Conservation (phyloP, 2,329 filamentous ascomycete genomes). For the Phyllachora maydis region DNA sequence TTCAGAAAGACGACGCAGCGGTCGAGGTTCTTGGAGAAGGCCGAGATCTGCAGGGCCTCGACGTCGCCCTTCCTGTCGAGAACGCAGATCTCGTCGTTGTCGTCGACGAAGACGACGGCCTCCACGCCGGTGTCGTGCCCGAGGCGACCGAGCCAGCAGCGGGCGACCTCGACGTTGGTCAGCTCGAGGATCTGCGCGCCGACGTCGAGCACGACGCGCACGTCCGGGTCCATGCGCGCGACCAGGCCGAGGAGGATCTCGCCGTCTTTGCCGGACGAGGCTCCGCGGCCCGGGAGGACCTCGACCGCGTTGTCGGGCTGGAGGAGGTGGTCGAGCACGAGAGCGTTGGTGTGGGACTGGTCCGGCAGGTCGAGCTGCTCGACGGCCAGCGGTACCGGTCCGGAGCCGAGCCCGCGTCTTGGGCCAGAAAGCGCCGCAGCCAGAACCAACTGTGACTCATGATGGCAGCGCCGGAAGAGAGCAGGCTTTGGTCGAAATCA, state of each 20-base stretch:
- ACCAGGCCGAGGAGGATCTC: conserved; percentile 23
- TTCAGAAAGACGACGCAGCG: conserved; percentile 47
- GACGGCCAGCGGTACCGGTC: conserved; percentile 34
- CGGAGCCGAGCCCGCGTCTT: too few relatives aligned
- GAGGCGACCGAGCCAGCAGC: conserved; percentile 24
- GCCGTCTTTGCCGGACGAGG: conserved; percentile 11
- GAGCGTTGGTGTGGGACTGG: conserved; percentile 44
- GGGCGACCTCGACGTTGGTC: conserved; percentile 30
- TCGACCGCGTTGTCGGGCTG: conserved; percentile 24
- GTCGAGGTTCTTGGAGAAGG: conserved; percentile 33
- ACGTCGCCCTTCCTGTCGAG: conserved; percentile 22
- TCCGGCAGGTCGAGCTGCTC: conserved; percentile 29
- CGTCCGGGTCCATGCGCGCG: conserved; percentile 12
- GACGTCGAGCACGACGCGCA: conserved; percentile 46
- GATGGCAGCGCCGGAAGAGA: too few relatives aligned
- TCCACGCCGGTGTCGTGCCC: conserved; percentile 9
- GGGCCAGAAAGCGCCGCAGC: too few relatives aligned
- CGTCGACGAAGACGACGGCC: conserved; percentile 35
- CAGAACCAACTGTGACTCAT: too few relatives aligned
- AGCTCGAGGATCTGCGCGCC: conserved; percentile 50
- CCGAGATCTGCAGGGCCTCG: conserved; percentile 32
- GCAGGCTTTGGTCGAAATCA: too few relatives aligned
- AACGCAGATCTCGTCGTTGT: conserved; percentile 30
- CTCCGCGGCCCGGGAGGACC: conserved; percentile 6
- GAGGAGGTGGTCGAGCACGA: conserved; percentile 39